Conservation (phyloP, 83 land plant genomes). For the Picea engelmannii region DNA sequence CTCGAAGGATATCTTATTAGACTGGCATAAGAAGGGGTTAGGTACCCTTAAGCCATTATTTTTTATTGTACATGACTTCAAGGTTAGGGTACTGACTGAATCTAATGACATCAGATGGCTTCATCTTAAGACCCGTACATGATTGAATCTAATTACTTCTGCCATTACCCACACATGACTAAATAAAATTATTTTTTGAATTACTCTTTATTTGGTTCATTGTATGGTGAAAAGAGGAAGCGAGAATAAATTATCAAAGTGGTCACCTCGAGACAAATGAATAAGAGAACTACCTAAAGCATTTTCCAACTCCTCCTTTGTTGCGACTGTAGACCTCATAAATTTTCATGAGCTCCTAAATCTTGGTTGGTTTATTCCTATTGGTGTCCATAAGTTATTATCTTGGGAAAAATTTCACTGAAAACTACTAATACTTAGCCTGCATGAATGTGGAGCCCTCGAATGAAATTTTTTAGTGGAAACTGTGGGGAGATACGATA, state of each 20-base stretch:
- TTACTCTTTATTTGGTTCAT: too few relatives aligned
- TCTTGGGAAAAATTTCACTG: not conserved
- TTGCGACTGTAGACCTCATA: constrained; percentile 1
- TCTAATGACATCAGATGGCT: too few relatives aligned
- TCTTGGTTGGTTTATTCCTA: not conserved
- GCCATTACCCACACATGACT: too few relatives aligned
- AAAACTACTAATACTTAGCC: not conserved
- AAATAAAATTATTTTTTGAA: too few relatives aligned
- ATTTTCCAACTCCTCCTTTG: not conserved
- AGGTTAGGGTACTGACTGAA: too few relatives aligned
- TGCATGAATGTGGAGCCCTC: not conserved
- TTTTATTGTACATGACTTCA: too few relatives aligned
- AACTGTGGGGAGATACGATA: too few relatives aligned
- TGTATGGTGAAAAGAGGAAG: not conserved
- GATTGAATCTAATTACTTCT: too few relatives aligned
- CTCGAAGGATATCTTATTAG: too few relatives aligned
- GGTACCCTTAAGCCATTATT: too few relatives aligned
- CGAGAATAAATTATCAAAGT: not conserved
- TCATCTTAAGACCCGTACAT: too few relatives aligned
- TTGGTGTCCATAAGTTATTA: not conserved
- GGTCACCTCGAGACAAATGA: not conserved
- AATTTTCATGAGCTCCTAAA: not conserved
- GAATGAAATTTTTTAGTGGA: not conserved
- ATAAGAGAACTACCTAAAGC: not conserved
- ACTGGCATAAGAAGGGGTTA: too few relatives aligned